phyloP scores from a whole-genome alignment of 495 filamentous ascomycete genomes.

The Copromyces sp. region DNA sequence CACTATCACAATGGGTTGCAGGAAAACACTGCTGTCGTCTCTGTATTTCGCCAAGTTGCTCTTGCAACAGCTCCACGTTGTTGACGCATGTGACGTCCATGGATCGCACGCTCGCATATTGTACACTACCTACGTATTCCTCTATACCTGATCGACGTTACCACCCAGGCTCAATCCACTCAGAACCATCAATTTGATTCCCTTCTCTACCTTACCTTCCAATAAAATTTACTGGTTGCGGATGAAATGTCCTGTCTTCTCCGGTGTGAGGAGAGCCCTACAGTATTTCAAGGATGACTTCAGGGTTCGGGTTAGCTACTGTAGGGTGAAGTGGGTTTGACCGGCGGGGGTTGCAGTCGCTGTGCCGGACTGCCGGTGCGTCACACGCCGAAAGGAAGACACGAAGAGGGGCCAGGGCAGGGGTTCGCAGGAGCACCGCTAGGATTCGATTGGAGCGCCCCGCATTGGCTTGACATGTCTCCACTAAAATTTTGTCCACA shows the following conservation, averaged over 20 bases:
- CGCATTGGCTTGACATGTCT: neutral
- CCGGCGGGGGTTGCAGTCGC: neutral
- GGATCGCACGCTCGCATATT: neutral
- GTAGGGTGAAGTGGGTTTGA: neutral
- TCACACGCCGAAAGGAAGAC: neutral
- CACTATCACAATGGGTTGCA: neutral
- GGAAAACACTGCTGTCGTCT: neutral
- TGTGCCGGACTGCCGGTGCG: too few relatives aligned
- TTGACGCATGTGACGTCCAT: neutral
- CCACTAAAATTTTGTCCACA: slow-evolving; percentile 5
- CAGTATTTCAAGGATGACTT: neutral
- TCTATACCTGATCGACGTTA: neutral
- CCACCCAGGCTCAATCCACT: neutral
- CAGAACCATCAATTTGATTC: neutral
- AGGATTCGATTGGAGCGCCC: neutral
- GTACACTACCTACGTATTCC: too few relatives aligned
- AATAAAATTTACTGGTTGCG: neutral
- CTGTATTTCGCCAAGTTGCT: too few relatives aligned
- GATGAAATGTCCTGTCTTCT: neutral
- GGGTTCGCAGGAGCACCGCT: neutral
- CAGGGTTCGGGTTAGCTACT: neutral
- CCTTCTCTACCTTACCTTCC: neutral
- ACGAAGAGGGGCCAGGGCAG: neutral
- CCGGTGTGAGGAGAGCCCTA: neutral
- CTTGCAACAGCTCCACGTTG: neutral